Evolutionary conservation across 441 rosid species (phyloP).

Genomic region (Flueggea neowawraea): DNA sequence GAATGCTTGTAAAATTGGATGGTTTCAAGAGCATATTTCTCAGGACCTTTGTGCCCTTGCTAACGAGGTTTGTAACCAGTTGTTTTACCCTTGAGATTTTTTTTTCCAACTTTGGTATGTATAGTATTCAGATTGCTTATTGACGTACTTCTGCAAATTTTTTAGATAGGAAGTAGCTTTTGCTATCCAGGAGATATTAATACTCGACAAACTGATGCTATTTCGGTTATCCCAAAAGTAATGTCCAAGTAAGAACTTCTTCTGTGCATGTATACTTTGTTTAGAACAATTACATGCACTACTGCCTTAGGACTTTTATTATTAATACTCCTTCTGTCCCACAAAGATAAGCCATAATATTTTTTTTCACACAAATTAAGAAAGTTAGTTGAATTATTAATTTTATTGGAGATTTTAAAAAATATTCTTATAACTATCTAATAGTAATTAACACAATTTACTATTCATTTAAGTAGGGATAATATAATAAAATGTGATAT

Average conservation of each 20-base stretch:
- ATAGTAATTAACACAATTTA: too few relatives aligned
- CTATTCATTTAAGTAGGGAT: too few relatives aligned
- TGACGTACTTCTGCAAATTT: slow-evolving; percentile 19
- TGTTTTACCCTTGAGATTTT: slow-evolving; percentile 1
- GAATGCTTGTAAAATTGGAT: slow-evolving; percentile 82
- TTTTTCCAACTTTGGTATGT: slow-evolving; percentile 1
- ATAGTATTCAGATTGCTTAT: slow-evolving; percentile 12
- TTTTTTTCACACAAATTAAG: too few relatives aligned
- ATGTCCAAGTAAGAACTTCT: slow-evolving; percentile 49
- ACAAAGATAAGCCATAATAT: too few relatives aligned
- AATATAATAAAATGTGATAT: too few relatives aligned
- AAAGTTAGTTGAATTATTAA: too few relatives aligned
- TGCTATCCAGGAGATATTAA: slow-evolving; percentile 39
- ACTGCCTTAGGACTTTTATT: too few relatives aligned
- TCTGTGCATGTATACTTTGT: neutral
- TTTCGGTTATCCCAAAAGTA: slow-evolving; percentile 38
- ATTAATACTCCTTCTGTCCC: too few relatives aligned
- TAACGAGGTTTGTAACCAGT: slow-evolving; percentile 54
- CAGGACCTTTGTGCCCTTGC: slow-evolving; percentile 61
- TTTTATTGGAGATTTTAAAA: too few relatives aligned
- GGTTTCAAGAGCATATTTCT: slow-evolving; percentile 67
- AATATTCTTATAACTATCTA: too few relatives aligned
- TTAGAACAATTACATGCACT: neutral
- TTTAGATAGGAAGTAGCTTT: slow-evolving; percentile 57
- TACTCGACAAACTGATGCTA: slow-evolving; percentile 22